These are phyloP conservation scores for Limtongozyma cylindracea DNA, from an alignment of 805 yeast genomes.

Conservation along the genomic window DNA sequence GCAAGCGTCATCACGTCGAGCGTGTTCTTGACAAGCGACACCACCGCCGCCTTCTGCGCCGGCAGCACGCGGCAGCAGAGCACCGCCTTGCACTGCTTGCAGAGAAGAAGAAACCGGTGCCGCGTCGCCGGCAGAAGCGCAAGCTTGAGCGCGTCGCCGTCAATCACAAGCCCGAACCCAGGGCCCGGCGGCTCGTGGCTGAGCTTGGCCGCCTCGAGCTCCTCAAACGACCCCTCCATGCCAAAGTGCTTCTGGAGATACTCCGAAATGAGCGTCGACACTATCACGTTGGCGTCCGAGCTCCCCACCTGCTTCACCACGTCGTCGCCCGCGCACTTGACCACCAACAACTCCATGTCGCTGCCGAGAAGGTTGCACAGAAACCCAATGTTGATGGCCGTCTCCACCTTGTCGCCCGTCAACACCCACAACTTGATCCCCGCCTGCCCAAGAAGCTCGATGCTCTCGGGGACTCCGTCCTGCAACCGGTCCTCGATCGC, in stretches of 20 bases:
- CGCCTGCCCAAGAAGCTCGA: constrained; percentile 35
- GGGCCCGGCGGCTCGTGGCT: constrained; percentile 44
- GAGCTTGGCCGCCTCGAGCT: constrained; percentile 18
- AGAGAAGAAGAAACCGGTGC: constrained; percentile 36
- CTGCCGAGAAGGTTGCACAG: constrained; percentile 47
- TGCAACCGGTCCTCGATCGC: constrained; percentile 66
- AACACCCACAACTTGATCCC: constrained; percentile 69
- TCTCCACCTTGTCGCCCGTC: constrained; percentile 65
- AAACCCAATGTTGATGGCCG: constrained; percentile 67
- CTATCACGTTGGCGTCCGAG: not conserved
- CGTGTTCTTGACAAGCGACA: constrained; percentile 32
- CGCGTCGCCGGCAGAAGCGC: constrained; percentile 11
- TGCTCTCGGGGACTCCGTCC: constrained; percentile 56
- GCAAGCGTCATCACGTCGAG: constrained; percentile 58
- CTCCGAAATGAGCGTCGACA: constrained; percentile 14
- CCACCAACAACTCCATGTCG: constrained; percentile 42
- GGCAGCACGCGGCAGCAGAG: constrained; percentile 71
- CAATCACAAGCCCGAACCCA: constrained; percentile 35
- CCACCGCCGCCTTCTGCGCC: constrained; percentile 59
- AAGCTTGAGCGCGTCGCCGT: constrained; percentile 34
- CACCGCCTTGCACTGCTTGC: constrained; percentile 60
- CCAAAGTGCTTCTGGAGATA: constrained; percentile 29
- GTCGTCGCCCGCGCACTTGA: too few relatives aligned
- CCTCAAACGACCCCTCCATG: constrained; percentile 32
- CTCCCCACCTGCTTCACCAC: constrained; percentile 14